A percentile compares a stretch with the other conserved stretches of the same genome.
phyloP scores from a whole-genome alignment of 2,329 filamentous ascomycete species.

The Fragosphaeria purpurea region DNA sequence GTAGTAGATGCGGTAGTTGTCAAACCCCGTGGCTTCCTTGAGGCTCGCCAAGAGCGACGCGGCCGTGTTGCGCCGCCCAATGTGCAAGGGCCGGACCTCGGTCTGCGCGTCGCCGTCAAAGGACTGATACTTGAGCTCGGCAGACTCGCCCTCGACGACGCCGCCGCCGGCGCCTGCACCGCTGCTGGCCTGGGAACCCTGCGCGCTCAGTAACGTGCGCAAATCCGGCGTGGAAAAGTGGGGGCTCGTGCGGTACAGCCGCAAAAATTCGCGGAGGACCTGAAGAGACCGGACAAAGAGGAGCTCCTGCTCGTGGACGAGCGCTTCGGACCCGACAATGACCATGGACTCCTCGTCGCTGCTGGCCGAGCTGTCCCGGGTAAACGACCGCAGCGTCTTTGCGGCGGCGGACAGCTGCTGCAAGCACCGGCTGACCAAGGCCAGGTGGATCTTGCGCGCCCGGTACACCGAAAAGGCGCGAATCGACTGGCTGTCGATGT shows the following conservation, averaged over 20 bases:
- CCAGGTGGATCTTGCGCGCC: constrained; percentile 52
- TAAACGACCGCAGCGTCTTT: constrained; percentile 38
- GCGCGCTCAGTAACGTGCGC: constrained; percentile 37
- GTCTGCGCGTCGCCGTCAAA: constrained; percentile 54
- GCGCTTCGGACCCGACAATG: constrained; percentile 35
- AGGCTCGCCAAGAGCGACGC: constrained; percentile 59
- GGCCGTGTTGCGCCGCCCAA: constrained; percentile 62
- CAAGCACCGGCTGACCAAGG: constrained; percentile 64
- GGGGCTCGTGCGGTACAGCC: constrained; percentile 51
- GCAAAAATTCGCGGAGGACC: constrained; percentile 58
- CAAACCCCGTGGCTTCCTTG: constrained; percentile 60
- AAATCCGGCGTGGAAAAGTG: constrained; percentile 50
- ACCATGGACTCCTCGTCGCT: constrained; percentile 44
- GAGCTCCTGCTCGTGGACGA: constrained; percentile 45
- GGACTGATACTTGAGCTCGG: constrained; percentile 63
- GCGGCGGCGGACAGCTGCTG: constrained; percentile 58
- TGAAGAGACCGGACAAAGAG: constrained; percentile 59
- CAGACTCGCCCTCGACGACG: constrained; percentile 49
- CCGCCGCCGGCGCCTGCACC: too few relatives aligned
- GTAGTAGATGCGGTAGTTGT: constrained; percentile 64
- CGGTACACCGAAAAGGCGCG: constrained; percentile 36
- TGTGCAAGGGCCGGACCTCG: constrained; percentile 50
- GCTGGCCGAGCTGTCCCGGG: constrained; percentile 28
- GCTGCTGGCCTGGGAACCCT: constrained; percentile 11
- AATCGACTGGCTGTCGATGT: constrained; percentile 49